Percentiles rank a stretch among this genome's conserved stretches.
phyloP scores from a whole-genome alignment of 164 flowering plant genomes.

The Chloranthus sessilifolius region DNA sequence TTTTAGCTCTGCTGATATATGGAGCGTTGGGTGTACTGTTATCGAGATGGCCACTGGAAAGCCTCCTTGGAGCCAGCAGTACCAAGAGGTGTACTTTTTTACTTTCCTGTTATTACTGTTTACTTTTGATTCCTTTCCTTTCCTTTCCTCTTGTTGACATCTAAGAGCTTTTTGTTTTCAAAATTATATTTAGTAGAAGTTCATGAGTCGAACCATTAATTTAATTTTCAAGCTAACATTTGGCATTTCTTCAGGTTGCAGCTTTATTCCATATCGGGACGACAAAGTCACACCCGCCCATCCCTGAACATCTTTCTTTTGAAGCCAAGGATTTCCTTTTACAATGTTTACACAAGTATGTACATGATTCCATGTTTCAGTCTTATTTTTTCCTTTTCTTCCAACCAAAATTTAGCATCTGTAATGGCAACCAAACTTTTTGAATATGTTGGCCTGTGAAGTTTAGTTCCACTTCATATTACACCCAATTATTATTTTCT shows the following conservation, averaged over 20 bases:
- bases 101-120: slow-evolving; percentile 1
- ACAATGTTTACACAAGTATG: slow-evolving; percentile 83
- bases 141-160: not conserved
- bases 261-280: slow-evolving; percentile 89
- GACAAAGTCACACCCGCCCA: slow-evolving; percentile 95
- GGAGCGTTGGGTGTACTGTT: slow-evolving; percentile 99
- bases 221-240: slow-evolving; percentile 4
- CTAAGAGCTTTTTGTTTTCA: not conserved
- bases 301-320: slow-evolving; percentile 83
- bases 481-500: too few relatives aligned
- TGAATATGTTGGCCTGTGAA: too few relatives aligned
- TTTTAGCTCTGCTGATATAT: slow-evolving; percentile 92
- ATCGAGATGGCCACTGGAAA: slow-evolving; percentile 99
- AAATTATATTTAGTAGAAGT: too few relatives aligned
- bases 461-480: too few relatives aligned
- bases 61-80: slow-evolving; percentile 98
- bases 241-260: slow-evolving; percentile 56
- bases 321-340: slow-evolving; percentile 90
- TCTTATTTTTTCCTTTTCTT: not conserved
- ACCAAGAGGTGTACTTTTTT: slow-evolving; percentile 59
- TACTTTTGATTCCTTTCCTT: not conserved
- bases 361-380: not conserved
- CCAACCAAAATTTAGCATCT: too few relatives aligned
- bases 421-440: too few relatives aligned
- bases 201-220: too few relatives aligned